A percentile compares a stretch with the other conserved stretches of the same genome.
Evolutionary conservation across 1,139 yeast genomes (phyloP).

Genomic region (Yamadazyma epiphylla): DNA sequence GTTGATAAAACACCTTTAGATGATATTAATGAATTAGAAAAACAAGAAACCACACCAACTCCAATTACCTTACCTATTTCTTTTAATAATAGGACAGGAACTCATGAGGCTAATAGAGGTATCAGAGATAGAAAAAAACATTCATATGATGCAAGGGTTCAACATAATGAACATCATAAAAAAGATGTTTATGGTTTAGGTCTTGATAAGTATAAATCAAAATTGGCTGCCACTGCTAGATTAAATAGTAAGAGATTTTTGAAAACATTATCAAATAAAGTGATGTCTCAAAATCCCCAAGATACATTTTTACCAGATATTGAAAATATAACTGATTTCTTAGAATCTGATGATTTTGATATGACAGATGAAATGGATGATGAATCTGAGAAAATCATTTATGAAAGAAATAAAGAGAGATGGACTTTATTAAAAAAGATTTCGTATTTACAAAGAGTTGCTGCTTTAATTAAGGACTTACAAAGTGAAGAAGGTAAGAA

Average conservation of each 20-base stretch:
- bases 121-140: conserved; percentile 78
- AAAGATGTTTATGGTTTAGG: conserved; percentile 79
- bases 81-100: conserved; percentile 83
- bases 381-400: conserved; percentile 35
- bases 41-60: conserved; percentile 23
- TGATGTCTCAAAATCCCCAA: conserved; percentile 36
- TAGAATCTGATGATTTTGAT: conserved; percentile 42
- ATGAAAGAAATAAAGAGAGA: conserved; percentile 52
- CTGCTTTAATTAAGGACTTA: conserved; percentile 37
- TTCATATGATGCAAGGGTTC: conserved; percentile 78
- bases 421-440: conserved; percentile 70
- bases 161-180: conserved; percentile 58
- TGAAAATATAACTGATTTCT: conserved; percentile 52
- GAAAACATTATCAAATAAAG: conserved; percentile 49
- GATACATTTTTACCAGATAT: conserved; percentile 52
- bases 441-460: conserved; percentile 63
- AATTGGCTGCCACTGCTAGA: conserved; percentile 46
- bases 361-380: conserved; percentile 35
- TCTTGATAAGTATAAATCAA: conserved; percentile 52
- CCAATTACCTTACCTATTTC: conserved; percentile 53
- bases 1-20: conserved; percentile 21
- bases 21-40: conserved; percentile 26
- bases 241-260: conserved; percentile 51
- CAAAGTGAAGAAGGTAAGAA: conserved; percentile 30
- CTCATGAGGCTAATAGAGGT: conserved; percentile 71